Evolutionary conservation across 148 eudicot genomes (phyloP).

Genomic region (Gaultheria prostrata): DNA sequence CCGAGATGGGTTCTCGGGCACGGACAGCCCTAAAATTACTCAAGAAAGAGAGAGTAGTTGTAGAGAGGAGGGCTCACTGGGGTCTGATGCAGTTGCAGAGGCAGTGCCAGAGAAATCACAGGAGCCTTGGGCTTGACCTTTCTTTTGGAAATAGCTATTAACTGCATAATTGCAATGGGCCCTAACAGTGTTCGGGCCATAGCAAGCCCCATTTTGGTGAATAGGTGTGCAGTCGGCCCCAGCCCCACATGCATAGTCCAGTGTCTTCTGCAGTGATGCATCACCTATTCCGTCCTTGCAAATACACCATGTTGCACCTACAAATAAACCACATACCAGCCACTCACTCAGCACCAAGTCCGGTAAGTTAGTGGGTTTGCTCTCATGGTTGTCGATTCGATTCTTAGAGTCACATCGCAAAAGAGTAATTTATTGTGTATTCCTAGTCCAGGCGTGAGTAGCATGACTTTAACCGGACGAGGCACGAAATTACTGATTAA

Average conservation of each 20-base stretch:
- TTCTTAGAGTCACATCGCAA: too few species aligned
- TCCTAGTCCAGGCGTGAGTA: too few species aligned
- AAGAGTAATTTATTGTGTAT: too few species aligned
- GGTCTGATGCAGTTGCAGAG: conserved; percentile 42
- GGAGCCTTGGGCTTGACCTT: conserved; percentile 45
- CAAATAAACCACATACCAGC: background rate
- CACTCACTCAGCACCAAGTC: too few species aligned
- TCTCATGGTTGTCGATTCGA: too few species aligned
- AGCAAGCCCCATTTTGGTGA: conserved; percentile 58
- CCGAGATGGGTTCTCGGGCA: too few species aligned
- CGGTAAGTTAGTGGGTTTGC: too few species aligned
- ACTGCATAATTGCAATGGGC: conserved; percentile 79
- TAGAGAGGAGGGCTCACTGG: conserved; percentile 49
- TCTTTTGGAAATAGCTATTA: conserved; percentile 77
- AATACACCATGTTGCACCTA: conserved; percentile 69
- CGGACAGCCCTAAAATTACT: too few species aligned
- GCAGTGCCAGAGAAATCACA: conserved; percentile 79
- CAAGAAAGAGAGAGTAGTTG: background rate
- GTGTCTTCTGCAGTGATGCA: conserved; percentile 46
- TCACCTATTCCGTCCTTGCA: conserved; percentile 64
- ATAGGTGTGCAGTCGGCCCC: conserved; percentile 80
- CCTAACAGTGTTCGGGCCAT: conserved; percentile 53
- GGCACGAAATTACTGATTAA: too few species aligned
- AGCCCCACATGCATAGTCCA: conserved; percentile 88
- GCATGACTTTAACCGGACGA: too few species aligned